A percentile compares a stretch with the other conserved stretches of the same genome.
Conservation (phyloP, 495 filamentous ascomycete genomes). For the Aspergillus ostianus region DNA sequence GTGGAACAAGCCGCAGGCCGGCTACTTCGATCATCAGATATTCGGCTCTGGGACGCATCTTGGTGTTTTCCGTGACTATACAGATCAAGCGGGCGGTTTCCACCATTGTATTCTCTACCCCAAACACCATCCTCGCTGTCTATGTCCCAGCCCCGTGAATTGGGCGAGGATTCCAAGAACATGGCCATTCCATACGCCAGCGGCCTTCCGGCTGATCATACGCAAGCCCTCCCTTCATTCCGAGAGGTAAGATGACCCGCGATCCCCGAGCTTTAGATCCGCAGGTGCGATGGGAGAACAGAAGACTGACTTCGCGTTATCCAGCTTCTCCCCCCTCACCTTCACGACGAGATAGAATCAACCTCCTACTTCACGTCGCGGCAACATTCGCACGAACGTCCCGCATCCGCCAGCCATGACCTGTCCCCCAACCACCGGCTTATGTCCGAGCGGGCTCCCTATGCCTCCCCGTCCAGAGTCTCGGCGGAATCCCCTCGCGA, state of each 20-base stretch:
- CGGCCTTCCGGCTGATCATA: conserved; percentile 34
- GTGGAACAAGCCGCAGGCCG: conserved; percentile 22
- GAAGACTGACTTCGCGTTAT: conserved; percentile 12
- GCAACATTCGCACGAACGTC: conserved; percentile 35
- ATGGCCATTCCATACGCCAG: conserved; percentile 48
- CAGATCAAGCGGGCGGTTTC: conserved; percentile 3
- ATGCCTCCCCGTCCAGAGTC: conserved; percentile 21
- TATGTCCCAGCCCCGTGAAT: conserved; percentile 42
- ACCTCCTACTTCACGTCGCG: conserved; percentile 38
- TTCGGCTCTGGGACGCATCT: neutral
- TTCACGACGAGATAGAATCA: conserved; percentile 49
- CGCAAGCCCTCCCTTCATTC: conserved; percentile 45
- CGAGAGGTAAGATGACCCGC: conserved; percentile 36
- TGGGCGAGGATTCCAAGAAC: conserved; percentile 37
- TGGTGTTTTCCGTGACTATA: neutral
- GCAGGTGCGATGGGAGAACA: neutral
- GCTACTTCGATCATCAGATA: conserved; percentile 16
- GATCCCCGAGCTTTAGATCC: neutral
- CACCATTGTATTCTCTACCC: neutral
- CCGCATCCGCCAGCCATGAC: conserved; percentile 33
- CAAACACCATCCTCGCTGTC: conserved; percentile 18
- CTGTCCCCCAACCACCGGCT: conserved; percentile 31
- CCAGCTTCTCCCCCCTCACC: conserved; percentile 45
- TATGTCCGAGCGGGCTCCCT: conserved; percentile 24
- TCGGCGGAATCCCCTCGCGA: conserved; percentile 27